Percentiles rank a stretch among this genome's conserved stretches.
phyloP scores from a whole-genome alignment of 768 basidiomycete species.

The Xerocomellus chrysenteron region DNA sequence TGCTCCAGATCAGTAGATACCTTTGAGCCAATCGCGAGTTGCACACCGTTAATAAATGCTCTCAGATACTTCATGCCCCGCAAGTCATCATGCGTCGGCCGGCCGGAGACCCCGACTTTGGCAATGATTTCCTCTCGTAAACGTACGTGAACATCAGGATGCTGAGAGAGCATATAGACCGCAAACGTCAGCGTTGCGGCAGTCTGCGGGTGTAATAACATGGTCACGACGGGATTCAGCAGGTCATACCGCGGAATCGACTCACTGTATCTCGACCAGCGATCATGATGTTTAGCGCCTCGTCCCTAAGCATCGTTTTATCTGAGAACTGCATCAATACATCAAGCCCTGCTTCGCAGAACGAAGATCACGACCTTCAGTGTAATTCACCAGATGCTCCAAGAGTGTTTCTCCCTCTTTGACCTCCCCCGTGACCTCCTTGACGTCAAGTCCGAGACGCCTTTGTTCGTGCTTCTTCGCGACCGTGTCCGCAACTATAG shows the following conservation, averaged over 20 bases:
- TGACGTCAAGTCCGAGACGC: conserved; percentile 2
- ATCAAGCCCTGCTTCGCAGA: not conserved
- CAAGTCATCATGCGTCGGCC: conserved; percentile 57
- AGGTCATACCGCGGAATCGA: not conserved
- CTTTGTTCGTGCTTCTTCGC: conserved; percentile 30
- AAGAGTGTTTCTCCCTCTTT: conserved; percentile 45
- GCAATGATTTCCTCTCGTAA: conserved; percentile 57
- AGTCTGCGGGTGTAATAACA: conserved; percentile 17
- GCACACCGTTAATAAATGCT: conserved; percentile 62
- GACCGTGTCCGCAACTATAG: conserved; percentile 45
- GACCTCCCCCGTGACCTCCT: conserved; percentile 25
- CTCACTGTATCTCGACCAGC: conserved; percentile 45
- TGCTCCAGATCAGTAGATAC: not conserved
- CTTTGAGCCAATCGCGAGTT: not conserved
- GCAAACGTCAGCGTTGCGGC: conserved; percentile 35
- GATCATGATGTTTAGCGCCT: conserved; percentile 30
- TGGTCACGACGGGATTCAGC: not conserved
- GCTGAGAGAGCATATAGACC: conserved; percentile 48
- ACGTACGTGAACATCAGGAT: conserved; percentile 46
- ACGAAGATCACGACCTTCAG: conserved; percentile 41
- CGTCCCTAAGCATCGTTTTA: conserved; percentile 22
- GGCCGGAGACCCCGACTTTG: conserved; percentile 46
- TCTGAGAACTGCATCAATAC: conserved; percentile 17
- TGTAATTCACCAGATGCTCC: conserved; percentile 54
- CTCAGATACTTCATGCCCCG: conserved; percentile 61